phyloP scores from a whole-genome alignment of 257 asterid species.

The Cynanchum wilfordii region DNA sequence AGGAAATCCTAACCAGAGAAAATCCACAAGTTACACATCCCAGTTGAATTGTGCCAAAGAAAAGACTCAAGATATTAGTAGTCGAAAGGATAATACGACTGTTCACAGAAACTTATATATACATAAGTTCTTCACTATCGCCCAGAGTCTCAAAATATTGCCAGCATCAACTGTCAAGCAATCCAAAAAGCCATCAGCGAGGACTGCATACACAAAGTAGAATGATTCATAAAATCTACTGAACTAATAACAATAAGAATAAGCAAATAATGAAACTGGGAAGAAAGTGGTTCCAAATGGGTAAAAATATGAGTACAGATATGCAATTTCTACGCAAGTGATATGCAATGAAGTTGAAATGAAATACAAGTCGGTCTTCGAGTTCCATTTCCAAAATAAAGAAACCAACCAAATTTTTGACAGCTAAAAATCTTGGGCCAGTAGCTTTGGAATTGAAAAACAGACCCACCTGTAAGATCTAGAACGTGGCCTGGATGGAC shows the following conservation, averaged over 20 bases:
- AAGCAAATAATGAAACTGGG: neutral
- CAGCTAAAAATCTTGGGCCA: neutral
- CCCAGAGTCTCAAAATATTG: neutral
- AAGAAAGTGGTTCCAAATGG: neutral
- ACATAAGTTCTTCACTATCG: neutral
- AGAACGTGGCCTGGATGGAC: slow-evolving; percentile 48
- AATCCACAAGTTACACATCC: neutral
- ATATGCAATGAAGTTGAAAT: neutral
- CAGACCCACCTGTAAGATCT: slow-evolving; percentile 44
- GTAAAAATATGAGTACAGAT: neutral
- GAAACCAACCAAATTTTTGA: neutral
- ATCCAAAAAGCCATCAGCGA: slow-evolving; percentile 26
- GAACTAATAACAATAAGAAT: neutral
- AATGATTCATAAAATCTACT: neutral
- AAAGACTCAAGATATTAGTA: neutral
- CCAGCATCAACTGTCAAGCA: neutral
- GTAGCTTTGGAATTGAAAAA: neutral
- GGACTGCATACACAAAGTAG: slow-evolving; percentile 42
- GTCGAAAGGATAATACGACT: neutral
- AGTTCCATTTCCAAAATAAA: neutral
- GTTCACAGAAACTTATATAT: neutral
- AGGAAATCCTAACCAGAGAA: neutral
- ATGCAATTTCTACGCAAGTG: neutral
- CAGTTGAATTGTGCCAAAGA: neutral
- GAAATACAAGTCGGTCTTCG: neutral